A percentile compares a stretch with the other conserved stretches of the same genome.
Conservation (phyloP, 1,284 basidiomycete genomes). For the Cutaneotrichosporon arboriforme region DNA sequence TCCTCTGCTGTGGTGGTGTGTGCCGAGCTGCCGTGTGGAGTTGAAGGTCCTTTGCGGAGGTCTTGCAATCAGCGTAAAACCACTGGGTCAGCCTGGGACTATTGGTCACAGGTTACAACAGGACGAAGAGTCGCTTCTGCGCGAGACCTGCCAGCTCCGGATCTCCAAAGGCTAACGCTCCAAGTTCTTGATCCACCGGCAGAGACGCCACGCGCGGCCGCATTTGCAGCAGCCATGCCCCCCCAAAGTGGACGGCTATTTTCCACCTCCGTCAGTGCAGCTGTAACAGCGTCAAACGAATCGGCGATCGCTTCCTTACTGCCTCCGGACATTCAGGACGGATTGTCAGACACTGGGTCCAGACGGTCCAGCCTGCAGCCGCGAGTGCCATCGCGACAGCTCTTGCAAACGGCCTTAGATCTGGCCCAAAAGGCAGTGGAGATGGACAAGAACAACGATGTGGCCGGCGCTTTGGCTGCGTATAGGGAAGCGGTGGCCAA, state of each 20-base stretch:
- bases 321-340: slow-evolving; percentile 9
- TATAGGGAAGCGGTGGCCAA: slow-evolving; percentile 46
- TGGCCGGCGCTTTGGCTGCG: slow-evolving; percentile 41
- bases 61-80: too few species aligned
- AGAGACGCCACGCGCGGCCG: neutral
- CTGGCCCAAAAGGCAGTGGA: slow-evolving; percentile 49
- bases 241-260: neutral
- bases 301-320: slow-evolving; percentile 16
- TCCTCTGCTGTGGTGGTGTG: too few species aligned
- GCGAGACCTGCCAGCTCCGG: too few species aligned
- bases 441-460: slow-evolving; percentile 47
- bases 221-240: neutral
- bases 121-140: too few species aligned
- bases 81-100: too few species aligned
- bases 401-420: slow-evolving; percentile 46
- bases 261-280: neutral
- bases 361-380: slow-evolving; percentile 16
- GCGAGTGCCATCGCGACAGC: slow-evolving; percentile 41
- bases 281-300: slow-evolving; percentile 1
- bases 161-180: slow-evolving; percentile 1
- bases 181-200: neutral
- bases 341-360: slow-evolving; percentile 11
- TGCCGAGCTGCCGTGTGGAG: too few species aligned
- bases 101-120: too few species aligned
- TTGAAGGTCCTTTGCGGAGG: too few species aligned